A percentile compares a stretch with the other conserved stretches of the same genome.
Evolutionary conservation across 176 grass and related monocot genomes (phyloP).

Genomic region (Ensete ventricosum): DNA sequence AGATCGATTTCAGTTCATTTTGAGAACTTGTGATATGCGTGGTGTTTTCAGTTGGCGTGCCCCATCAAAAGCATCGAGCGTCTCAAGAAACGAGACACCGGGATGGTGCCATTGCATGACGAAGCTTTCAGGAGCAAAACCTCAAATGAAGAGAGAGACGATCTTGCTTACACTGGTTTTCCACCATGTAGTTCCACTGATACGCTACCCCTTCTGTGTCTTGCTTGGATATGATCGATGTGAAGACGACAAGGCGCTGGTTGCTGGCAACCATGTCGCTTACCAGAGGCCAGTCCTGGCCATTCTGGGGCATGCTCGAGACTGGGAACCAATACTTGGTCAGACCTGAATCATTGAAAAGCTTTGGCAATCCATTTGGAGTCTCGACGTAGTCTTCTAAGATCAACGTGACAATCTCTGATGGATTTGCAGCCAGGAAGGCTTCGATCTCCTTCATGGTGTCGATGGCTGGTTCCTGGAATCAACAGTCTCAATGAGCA

Average conservation of each 20-base stretch:
- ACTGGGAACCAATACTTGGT: constrained; percentile 86
- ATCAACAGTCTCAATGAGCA: not conserved
- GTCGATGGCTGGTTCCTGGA: constrained; percentile 69
- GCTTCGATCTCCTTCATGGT: constrained; percentile 79
- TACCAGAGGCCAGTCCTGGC: constrained; percentile 77
- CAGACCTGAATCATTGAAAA: constrained; percentile 71
- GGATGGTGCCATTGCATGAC: not conserved
- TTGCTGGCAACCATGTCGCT: constrained; percentile 69
- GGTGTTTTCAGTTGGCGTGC: not conserved
- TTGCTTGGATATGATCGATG: constrained; percentile 72
- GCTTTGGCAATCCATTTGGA: constrained; percentile 62
- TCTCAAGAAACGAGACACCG: too few species aligned
- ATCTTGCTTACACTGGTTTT: constrained; percentile 72
- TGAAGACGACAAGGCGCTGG: constrained; percentile 73
- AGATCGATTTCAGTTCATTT: too few species aligned
- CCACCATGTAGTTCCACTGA: constrained; percentile 99
- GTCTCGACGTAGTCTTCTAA: constrained; percentile 84
- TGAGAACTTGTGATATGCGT: too few species aligned
- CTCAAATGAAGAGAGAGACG: too few species aligned
- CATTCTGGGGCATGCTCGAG: constrained; percentile 70
- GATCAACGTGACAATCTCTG: constrained; percentile 77
- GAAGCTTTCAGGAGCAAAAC: not conserved
- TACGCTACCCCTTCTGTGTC: constrained; percentile 78
- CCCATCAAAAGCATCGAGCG: too few species aligned
- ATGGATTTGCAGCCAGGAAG: constrained; percentile 70